phyloP scores from a whole-genome alignment of 352 stramenopile genomes.

The Phytophthora pini region DNA sequence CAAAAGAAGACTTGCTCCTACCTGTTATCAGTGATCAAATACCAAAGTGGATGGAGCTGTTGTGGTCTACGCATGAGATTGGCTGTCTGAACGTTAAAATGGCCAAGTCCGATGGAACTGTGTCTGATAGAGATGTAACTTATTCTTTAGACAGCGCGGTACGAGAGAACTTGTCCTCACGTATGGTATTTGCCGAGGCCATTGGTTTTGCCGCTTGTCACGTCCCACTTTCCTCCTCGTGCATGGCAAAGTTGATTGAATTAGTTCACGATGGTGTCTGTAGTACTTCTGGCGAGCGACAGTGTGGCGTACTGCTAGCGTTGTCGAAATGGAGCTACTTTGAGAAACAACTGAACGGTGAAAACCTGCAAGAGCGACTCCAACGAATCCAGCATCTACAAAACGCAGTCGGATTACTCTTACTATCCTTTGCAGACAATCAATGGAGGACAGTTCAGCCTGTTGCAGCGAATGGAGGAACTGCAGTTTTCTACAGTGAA shows the following conservation, averaged over 20 bases:
- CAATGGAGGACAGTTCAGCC: conserved; percentile 46
- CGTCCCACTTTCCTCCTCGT: conserved; percentile 30
- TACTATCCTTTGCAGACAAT: conserved; percentile 49
- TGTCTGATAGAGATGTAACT: background rate
- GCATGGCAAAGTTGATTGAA: conserved; percentile 29
- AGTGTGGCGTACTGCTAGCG: conserved; percentile 64
- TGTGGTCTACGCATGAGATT: conserved; percentile 57
- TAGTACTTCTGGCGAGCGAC: conserved; percentile 56
- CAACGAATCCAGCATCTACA: conserved; percentile 32
- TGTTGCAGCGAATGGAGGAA: conserved; percentile 7
- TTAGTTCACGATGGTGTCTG: conserved; percentile 37
- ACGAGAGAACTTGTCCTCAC: conserved; percentile 32
- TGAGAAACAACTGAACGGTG: conserved; percentile 33
- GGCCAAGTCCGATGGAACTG: background rate
- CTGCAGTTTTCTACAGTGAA: conserved; percentile 54
- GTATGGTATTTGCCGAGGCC: conserved; percentile 66
- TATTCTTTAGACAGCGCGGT: conserved; percentile 2
- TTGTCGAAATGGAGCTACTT: conserved; percentile 61
- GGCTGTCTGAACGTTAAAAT: conserved; percentile 37
- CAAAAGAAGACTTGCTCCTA: conserved; percentile 29
- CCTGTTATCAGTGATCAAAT: conserved; percentile 27
- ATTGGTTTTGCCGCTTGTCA: conserved; percentile 50
- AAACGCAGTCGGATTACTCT: conserved; percentile 22
- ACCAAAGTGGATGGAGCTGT: conserved; percentile 48
- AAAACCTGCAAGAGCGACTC: conserved; percentile 2